Percentiles rank a stretch among this genome's conserved stretches.
Conservation (phyloP, 2,329 filamentous ascomycete genomes). For the Aspergillus quadrilineatus region DNA sequence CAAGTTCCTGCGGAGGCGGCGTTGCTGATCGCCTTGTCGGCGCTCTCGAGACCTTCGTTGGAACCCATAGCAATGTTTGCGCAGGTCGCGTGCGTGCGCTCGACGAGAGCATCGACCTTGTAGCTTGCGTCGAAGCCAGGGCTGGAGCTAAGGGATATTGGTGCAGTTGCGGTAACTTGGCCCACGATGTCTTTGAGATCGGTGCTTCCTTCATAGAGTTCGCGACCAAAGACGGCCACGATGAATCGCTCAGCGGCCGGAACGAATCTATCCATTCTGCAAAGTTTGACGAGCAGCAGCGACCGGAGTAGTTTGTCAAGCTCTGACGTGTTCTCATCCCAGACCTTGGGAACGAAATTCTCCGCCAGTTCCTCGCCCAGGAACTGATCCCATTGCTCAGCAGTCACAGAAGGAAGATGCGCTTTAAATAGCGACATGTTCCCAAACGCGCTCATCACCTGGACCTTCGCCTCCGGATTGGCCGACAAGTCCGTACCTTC, state of each 20-base stretch:
- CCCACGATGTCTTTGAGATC: conserved; percentile 82
- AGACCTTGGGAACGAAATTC: conserved; percentile 73
- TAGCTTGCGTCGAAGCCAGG: conserved; percentile 98
- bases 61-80: conserved; percentile 99
- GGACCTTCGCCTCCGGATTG: conserved; percentile 61
- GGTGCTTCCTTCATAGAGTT: conserved; percentile 78
- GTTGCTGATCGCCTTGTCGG: conserved; percentile 91
- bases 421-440: conserved; percentile 73
- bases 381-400: conserved; percentile 76
- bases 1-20: conserved; percentile 89
- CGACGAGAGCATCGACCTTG: conserved; percentile 94
- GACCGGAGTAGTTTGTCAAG: conserved; percentile 77
- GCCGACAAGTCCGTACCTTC: conserved; percentile 77
- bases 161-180: conserved; percentile 78
- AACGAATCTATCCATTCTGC: conserved; percentile 92
- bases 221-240: conserved; percentile 75
- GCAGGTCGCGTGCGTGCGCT: conserved; percentile 76
- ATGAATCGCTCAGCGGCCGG: conserved; percentile 92
- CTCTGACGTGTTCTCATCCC: conserved; percentile 63
- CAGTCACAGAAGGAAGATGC: conserved; percentile 61
- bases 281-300: conserved; percentile 88
- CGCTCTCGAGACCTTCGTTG: conserved; percentile 85
- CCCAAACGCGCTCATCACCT: conserved; percentile 66
- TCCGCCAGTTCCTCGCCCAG: conserved; percentile 83
- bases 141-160: conserved; percentile 88